These are phyloP conservation scores for Naegleria lovaniensis DNA, from an alignment of 208 protist genomes.

Conservation along the genomic window DNA sequence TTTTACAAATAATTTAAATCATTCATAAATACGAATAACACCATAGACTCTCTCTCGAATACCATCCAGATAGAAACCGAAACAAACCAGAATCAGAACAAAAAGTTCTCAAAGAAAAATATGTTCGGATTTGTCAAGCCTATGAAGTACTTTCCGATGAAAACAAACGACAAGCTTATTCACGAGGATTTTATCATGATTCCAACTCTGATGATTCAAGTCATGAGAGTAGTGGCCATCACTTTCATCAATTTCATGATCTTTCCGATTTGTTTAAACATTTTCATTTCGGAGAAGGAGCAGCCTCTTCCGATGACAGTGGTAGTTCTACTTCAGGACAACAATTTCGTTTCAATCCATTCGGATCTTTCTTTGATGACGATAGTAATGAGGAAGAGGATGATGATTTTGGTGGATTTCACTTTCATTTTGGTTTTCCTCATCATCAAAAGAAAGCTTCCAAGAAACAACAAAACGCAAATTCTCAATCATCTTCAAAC, in stretches of 20 bases:
- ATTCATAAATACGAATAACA: too few relatives aligned
- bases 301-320: neutral
- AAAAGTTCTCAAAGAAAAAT: slow-evolving; percentile 62
- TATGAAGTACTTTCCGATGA: slow-evolving; percentile 92
- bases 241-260: neutral
- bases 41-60: neutral
- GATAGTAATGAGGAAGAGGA: neutral
- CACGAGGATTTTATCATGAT: neutral
- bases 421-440: neutral
- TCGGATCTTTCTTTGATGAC: neutral
- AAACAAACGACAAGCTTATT: neutral
- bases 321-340: too few relatives aligned
- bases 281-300: neutral
- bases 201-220: neutral
- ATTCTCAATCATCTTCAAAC: neutral
- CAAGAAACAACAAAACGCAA: neutral
- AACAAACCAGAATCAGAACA: slow-evolving; percentile 57
- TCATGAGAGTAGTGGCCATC: neutral
- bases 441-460: neutral
- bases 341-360: neutral
- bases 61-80: slow-evolving; percentile 22
- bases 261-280: neutral
- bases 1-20: too few relatives aligned
- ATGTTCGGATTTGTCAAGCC: slow-evolving; percentile 85
- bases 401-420: neutral